Evolutionary conservation across 306 rosid genomes (phyloP).

Genomic region (Lupinus albus): DNA sequence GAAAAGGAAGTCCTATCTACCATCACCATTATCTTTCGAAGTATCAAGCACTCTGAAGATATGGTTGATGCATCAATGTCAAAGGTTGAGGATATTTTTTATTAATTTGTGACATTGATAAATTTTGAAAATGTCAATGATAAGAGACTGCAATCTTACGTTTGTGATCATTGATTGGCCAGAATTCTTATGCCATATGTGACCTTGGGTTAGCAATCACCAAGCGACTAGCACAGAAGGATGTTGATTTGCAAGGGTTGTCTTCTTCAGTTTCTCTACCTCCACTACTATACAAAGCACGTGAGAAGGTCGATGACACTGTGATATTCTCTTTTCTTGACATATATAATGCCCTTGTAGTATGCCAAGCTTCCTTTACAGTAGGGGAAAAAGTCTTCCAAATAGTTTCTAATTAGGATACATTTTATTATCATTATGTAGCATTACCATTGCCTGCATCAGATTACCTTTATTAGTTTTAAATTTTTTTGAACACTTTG

Average conservation of each 20-base stretch:
- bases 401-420: slow-evolving; percentile 30
- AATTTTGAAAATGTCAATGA: slow-evolving; percentile 19
- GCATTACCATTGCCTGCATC: slow-evolving; percentile 30
- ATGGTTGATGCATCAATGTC: slow-evolving; percentile 69
- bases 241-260: slow-evolving; percentile 60
- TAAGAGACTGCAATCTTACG: slow-evolving; percentile 41
- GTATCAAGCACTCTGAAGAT: slow-evolving; percentile 86
- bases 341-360: slow-evolving; percentile 31
- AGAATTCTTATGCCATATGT: slow-evolving; percentile 91
- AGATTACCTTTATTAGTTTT: slow-evolving; percentile 21
- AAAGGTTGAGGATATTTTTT: slow-evolving; percentile 57
- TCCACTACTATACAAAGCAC: slow-evolving; percentile 64
- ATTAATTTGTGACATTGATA: neutral
- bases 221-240: slow-evolving; percentile 64
- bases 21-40: slow-evolving; percentile 66
- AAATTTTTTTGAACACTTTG: slow-evolving; percentile 30
- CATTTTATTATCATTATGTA: slow-evolving; percentile 30
- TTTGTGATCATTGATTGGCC: slow-evolving; percentile 49
- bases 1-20: slow-evolving; percentile 64
- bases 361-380: slow-evolving; percentile 24
- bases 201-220: slow-evolving; percentile 89
- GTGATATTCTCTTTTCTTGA: slow-evolving; percentile 56
- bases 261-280: slow-evolving; percentile 64
- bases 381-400: neutral
- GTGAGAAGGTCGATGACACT: slow-evolving; percentile 65